Conservation (phyloP, 2,329 filamentous ascomycete species). For the Ophiostoma fasciatum region DNA sequence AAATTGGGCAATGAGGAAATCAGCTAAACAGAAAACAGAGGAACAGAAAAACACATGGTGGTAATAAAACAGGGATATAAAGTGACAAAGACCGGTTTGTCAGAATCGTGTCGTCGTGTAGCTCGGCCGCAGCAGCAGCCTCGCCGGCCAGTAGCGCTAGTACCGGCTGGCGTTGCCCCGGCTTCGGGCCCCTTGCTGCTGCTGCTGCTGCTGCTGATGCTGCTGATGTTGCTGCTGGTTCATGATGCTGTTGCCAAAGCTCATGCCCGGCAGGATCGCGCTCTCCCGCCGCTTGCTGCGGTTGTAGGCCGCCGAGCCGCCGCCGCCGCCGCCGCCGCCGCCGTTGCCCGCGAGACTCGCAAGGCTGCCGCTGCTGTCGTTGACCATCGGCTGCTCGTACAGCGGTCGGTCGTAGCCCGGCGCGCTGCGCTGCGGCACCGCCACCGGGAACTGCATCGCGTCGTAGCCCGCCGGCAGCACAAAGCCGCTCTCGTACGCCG, state of each 20-base stretch:
- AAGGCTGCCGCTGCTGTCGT: constrained; percentile 5
- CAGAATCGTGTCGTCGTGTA: constrained; percentile 8
- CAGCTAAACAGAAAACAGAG: not conserved
- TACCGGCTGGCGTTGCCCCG: constrained; percentile 40
- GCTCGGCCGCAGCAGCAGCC: constrained; percentile 6
- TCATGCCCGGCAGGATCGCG: constrained; percentile 34
- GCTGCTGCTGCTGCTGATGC: too few relatives aligned
- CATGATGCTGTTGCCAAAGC: too few relatives aligned
- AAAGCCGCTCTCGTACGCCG: constrained; percentile 31
- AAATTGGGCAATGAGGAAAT: not conserved
- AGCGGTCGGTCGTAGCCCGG: constrained; percentile 24
- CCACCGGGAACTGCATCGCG: constrained; percentile 15
- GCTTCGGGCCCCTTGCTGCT: constrained; percentile 32
- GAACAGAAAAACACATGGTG: not conserved
- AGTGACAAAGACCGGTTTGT: constrained; percentile 3
- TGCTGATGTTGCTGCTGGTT: too few relatives aligned
- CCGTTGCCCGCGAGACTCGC: not conserved
- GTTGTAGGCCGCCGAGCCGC: constrained; percentile 19
- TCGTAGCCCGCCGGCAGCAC: constrained; percentile 22
- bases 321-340: constrained; percentile 5
- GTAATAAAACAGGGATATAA: not conserved
- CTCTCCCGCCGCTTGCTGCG: constrained; percentile 39
- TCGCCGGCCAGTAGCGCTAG: constrained; percentile 15
- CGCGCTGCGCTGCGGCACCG: constrained; percentile 14
- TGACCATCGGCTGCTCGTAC: too few relatives aligned